phyloP scores from a whole-genome alignment of 352 stramenopile species.

The Phytophthora pseudosyringae region DNA sequence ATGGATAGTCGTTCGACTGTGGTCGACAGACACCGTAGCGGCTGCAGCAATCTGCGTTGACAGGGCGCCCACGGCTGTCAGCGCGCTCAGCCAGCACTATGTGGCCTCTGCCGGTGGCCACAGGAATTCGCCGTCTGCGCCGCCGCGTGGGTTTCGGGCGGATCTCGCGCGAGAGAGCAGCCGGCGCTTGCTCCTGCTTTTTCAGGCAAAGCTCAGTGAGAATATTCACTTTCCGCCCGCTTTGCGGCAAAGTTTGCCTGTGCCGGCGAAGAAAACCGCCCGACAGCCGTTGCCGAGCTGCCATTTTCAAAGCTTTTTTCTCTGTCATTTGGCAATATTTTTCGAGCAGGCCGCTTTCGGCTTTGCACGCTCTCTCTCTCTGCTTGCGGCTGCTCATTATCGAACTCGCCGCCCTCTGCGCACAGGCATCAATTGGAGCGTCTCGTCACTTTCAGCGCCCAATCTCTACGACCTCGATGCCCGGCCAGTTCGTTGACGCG shows the following conservation, averaged over 20 bases:
- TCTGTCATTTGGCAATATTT: constrained; percentile 32
- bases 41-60: constrained; percentile 8
- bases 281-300: constrained; percentile 27
- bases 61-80: constrained; percentile 11
- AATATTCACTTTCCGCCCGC: constrained; percentile 27
- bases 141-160: constrained; percentile 19
- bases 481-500: constrained; percentile 33
- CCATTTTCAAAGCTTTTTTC: constrained; percentile 30
- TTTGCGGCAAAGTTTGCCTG: too few relatives aligned
- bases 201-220: constrained; percentile 30
- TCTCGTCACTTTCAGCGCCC: constrained; percentile 14
- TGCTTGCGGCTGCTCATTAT: constrained; percentile 27
- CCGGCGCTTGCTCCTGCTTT: constrained; percentile 32
- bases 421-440: constrained; percentile 7
- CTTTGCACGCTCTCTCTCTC: constrained; percentile 8
- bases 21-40: constrained; percentile 2
- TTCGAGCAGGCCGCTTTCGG: constrained; percentile 14
- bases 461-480: constrained; percentile 28
- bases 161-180: constrained; percentile 31
- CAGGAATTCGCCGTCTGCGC: constrained; percentile 27
- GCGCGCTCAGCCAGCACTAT: constrained; percentile 6
- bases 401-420: constrained; percentile 27
- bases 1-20: constrained; percentile 33
- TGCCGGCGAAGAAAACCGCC: constrained; percentile 32
- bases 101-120: constrained; percentile 22